Evolutionary conservation across 495 filamentous ascomycete species (phyloP).

Genomic region (Aspergillus sclerotioniger): DNA sequence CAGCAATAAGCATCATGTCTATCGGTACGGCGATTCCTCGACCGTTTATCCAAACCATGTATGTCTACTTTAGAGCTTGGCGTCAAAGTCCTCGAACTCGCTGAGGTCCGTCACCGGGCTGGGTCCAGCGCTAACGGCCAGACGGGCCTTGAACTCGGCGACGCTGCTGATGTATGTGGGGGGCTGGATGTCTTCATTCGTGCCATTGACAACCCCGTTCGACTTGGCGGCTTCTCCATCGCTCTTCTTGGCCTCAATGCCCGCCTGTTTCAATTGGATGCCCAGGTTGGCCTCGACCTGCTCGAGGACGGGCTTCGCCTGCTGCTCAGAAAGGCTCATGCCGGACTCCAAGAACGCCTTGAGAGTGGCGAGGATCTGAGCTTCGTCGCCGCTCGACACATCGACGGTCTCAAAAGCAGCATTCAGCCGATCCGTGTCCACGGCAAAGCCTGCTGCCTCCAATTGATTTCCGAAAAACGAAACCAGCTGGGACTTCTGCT

Average conservation of each 20-base stretch:
- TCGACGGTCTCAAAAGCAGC: constrained; percentile 48
- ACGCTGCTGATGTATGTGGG: constrained; percentile 67
- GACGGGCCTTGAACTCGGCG: constrained; percentile 68
- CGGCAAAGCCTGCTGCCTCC: constrained; percentile 45
- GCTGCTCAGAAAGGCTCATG: constrained; percentile 39
- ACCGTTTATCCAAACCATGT: background rate
- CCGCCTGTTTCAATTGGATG: constrained; percentile 40
- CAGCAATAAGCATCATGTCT: background rate
- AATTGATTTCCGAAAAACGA: constrained; percentile 50
- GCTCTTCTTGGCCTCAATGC: constrained; percentile 23
- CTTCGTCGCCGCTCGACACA: constrained; percentile 39
- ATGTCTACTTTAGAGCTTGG: constrained; percentile 61
- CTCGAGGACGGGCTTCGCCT: constrained; percentile 42
- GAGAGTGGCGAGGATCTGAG: constrained; percentile 43
- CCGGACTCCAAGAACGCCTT: constrained; percentile 46
- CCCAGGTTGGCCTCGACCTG: constrained; percentile 45
- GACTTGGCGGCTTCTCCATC: constrained; percentile 22
- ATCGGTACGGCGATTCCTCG: too few species aligned
- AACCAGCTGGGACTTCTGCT: constrained; percentile 56
- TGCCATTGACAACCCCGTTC: constrained; percentile 29
- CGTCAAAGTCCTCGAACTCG: constrained; percentile 77
- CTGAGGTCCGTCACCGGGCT: constrained; percentile 69
- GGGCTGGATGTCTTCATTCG: constrained; percentile 18
- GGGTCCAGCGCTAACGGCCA: constrained; percentile 67
- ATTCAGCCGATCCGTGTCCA: constrained; percentile 43